Evolutionary conservation across 768 basidiomycete genomes (phyloP).

Genomic region (Pleurotus ostreatus): DNA sequence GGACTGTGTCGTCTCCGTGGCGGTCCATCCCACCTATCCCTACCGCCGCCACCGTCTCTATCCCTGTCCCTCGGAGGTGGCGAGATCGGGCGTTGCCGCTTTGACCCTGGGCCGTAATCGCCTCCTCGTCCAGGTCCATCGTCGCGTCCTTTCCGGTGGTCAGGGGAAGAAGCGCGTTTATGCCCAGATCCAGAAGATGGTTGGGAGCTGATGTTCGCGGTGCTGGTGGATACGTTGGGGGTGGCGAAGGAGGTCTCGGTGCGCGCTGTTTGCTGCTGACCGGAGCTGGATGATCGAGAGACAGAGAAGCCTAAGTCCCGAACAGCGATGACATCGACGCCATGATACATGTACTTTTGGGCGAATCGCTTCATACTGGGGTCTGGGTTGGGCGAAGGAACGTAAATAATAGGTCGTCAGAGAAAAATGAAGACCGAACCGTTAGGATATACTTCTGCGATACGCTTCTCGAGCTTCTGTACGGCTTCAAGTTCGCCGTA

Average conservation of each 20-base stretch:
- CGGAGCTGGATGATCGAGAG: conserved; percentile 22
- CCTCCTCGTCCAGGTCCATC: conserved; percentile 16
- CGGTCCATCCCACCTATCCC: conserved; percentile 16
- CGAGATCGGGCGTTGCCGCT: conserved; percentile 27
- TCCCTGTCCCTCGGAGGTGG: conserved; percentile 23
- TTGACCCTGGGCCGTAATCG: conserved; percentile 30
- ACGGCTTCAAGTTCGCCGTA: conserved; percentile 89
- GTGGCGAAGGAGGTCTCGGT: conserved; percentile 31
- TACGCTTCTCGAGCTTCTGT: conserved; percentile 85
- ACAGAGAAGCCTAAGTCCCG: conserved; percentile 83
- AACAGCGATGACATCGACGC: conserved; percentile 83
- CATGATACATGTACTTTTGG: conserved; percentile 77
- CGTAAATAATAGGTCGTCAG: neutral
- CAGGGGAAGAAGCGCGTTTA: conserved; percentile 36
- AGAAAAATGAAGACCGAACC: conserved; percentile 42
- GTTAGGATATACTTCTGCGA: conserved; percentile 81
- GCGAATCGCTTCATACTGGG: conserved; percentile 90
- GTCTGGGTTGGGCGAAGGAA: conserved; percentile 40
- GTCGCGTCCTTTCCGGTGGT: conserved; percentile 23
- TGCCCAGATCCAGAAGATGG: conserved; percentile 8
- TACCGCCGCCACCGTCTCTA: conserved; percentile 30
- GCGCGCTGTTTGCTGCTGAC: conserved; percentile 24
- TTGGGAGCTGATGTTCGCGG: neutral
- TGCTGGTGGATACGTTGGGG: neutral
- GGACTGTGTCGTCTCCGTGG: conserved; percentile 16